Evolutionary conservation across 805 yeast species (phyloP), one percentile per base, ranked within the genome.

Genomic region (Ogataea methanolica): DNA sequence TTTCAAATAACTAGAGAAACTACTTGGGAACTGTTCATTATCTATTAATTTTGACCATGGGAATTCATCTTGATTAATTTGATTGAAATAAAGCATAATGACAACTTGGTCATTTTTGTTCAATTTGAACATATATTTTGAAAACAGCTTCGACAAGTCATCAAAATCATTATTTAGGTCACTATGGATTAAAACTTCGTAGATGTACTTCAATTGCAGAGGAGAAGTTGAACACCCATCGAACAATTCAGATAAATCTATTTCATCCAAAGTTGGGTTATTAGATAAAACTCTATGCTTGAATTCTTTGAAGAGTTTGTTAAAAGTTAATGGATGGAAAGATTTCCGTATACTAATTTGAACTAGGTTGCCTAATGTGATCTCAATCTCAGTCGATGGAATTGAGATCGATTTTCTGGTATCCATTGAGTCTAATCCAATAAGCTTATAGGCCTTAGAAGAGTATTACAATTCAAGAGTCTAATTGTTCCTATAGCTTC

Each of bases 231-330:
- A 44, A 26, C 58, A 52, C 19, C 52, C 47, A 3, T 48, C 38
- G 39, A 52, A 59, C 34, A 62, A 39, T 6, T 62, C 50, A 7
- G 46, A 42, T 34, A 58, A 39, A 33, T 59, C 61, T 4, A 60
- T 37, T 11, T 44, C 48, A 6, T 35, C 35, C 2, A 38, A 38
- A 22, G 22, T 39, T 5, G 45, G 26, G 3, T 44, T 45, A 9
- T 44, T 33, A 9, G 54, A 31, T 12, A 45, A 26, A 2, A 42
- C 41, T 39, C 55, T 57, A 40, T 59, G 58, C 41, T 52, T 56
- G 46, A 51, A 61, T 41, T 65, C 68, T 29, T 56, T 59, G 44
- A 54, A 58, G 16, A 65, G 51, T 44, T 55, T 60, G 11, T 52
- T 48, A 48, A 65, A 65, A 4, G 56, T 53, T 11, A 56, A 39